These are phyloP conservation scores for Tieghemiomyces parasiticus DNA, from an alignment of 192 early-diverging fungal species.

Conservation along the genomic window DNA sequence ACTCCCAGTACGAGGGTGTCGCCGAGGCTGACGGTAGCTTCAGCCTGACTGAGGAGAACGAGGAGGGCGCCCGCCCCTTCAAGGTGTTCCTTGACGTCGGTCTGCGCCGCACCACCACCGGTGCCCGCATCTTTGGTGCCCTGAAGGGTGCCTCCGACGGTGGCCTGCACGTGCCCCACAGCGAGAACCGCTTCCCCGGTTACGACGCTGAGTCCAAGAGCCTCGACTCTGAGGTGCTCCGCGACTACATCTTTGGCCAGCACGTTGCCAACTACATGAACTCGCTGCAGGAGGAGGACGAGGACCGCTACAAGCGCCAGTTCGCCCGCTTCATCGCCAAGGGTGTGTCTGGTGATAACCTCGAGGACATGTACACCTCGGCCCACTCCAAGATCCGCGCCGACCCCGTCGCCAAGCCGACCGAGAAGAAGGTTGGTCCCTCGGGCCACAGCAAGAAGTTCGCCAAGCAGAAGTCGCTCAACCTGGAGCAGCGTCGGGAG, in stretches of 20 bases:
- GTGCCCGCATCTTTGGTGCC: constrained; percentile 91
- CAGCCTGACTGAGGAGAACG: constrained; percentile 72
- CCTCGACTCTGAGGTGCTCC: constrained; percentile 83
- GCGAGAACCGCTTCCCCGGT: constrained; percentile 93
- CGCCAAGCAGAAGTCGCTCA: constrained; percentile 48
- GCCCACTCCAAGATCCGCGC: constrained; percentile 92
- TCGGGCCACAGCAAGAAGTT: constrained; percentile 60
- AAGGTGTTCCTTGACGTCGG: constrained; percentile 96
- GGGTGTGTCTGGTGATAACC: constrained; percentile 71
- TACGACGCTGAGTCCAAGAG: constrained; percentile 75
- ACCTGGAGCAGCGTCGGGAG: constrained; percentile 84
- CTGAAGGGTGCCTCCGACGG: constrained; percentile 99
- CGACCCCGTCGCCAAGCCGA: constrained; percentile 57
- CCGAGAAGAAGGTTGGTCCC: constrained; percentile 52
- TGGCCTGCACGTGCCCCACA: constrained; percentile 94
- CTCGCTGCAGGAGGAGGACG: constrained; percentile 95
- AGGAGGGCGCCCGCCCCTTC: constrained; percentile 93
- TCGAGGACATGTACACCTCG: constrained; percentile 88
- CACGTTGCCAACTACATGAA: constrained; percentile 99
- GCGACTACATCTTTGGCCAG: constrained; percentile 94
- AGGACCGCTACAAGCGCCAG: constrained; percentile 92
- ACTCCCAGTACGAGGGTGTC: constrained; percentile 94
- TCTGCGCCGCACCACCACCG: constrained; percentile 93
- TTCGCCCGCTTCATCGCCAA: constrained; percentile 87
- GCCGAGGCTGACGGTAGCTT: constrained; percentile 77